Conservation (phyloP, 805 yeast genomes). For the Ogataea kodamae region DNA sequence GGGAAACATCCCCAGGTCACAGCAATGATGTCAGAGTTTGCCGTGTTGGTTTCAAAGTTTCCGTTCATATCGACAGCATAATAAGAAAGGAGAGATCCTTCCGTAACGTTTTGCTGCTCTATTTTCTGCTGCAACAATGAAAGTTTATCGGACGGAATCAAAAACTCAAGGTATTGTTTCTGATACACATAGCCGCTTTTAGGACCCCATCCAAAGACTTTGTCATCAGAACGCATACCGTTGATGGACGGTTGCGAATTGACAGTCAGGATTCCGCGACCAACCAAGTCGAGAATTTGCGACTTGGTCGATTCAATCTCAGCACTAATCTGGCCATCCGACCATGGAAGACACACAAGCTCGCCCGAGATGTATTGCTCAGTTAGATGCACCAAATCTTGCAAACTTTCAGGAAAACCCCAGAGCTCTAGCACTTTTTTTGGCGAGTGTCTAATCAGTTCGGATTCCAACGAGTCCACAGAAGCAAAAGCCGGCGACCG, state of each 20-base stretch:
- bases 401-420: slow-evolving; percentile 69
- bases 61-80: slow-evolving; percentile 65
- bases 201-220: slow-evolving; percentile 93
- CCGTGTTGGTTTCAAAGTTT: slow-evolving; percentile 63
- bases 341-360: slow-evolving; percentile 83
- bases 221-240: slow-evolving; percentile 68
- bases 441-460: slow-evolving; percentile 77
- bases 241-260: slow-evolving; percentile 94
- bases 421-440: slow-evolving; percentile 79
- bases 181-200: slow-evolving; percentile 88
- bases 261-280: slow-evolving; percentile 69
- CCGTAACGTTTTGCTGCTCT: slow-evolving; percentile 39
- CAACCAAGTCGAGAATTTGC: slow-evolving; percentile 61
- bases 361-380: slow-evolving; percentile 69
- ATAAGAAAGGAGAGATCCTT: slow-evolving; percentile 57
- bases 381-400: slow-evolving; percentile 62
- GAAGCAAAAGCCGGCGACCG: slow-evolving; percentile 97
- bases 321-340: slow-evolving; percentile 80
- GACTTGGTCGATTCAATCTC: slow-evolving; percentile 65
- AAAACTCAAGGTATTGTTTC: slow-evolving; percentile 86
- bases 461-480: slow-evolving; percentile 75
- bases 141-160: slow-evolving; percentile 56
- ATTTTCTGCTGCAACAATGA: slow-evolving; percentile 40
- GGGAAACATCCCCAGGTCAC: slow-evolving; percentile 99
- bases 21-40: slow-evolving; percentile 75